These are phyloP conservation scores for Pseudogymnoascus sp. DNA, from an alignment of 2,329 filamentous ascomycete genomes.

Conservation along the genomic window DNA sequence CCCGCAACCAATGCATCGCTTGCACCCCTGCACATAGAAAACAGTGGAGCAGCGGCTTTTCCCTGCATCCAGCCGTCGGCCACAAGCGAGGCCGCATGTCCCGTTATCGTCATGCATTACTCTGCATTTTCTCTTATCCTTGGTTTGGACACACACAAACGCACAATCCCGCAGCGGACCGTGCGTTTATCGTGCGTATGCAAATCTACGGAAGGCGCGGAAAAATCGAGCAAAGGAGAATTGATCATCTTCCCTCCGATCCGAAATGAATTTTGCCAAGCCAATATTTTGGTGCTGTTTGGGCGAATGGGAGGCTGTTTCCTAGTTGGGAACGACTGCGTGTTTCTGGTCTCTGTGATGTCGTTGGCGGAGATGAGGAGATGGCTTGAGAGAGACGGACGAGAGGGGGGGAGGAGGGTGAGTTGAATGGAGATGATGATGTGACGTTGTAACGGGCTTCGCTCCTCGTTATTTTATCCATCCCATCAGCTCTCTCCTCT, in stretches of 20 bases:
- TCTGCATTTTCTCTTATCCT: neutral
- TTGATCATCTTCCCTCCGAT: neutral
- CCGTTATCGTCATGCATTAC: neutral
- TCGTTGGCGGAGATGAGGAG: neutral
- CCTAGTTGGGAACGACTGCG: neutral
- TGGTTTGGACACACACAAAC: neutral
- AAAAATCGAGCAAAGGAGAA: neutral
- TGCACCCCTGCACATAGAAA: neutral
- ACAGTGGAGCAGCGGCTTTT: neutral
- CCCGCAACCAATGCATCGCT: neutral
- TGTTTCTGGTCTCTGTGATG: neutral
- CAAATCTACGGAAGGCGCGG: neutral
- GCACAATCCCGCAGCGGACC: neutral
- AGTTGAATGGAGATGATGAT: neutral
- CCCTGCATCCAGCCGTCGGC: neutral
- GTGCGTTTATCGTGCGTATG: slow-evolving; percentile 3
- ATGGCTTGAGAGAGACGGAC: neutral
- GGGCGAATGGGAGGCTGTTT: neutral
- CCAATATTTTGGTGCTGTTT: neutral
- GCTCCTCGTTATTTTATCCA: slow-evolving; percentile 1
- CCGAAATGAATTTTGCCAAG: neutral
- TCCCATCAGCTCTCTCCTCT: neutral
- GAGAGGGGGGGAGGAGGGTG: neutral
- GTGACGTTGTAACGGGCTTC: neutral
- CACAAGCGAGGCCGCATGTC: neutral